Evolutionary conservation across 345 rosid species (phyloP).

Genomic region (Syzygium grande): DNA sequence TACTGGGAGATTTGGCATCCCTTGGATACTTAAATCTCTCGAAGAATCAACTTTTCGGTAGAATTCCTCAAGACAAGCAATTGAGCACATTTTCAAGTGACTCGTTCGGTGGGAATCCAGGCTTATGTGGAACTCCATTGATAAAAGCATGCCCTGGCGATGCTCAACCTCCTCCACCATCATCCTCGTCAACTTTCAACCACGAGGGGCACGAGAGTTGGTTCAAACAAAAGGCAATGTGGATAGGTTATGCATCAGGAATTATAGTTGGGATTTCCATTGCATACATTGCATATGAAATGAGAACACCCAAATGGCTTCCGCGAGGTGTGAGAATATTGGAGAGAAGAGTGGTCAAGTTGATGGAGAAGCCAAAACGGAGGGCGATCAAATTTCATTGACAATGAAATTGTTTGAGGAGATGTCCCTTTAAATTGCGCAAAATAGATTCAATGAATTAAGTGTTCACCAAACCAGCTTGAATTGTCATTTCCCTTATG

Average conservation of each 20-base stretch:
- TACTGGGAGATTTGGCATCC: not conserved
- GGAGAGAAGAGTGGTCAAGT: not conserved
- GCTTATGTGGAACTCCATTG: not conserved
- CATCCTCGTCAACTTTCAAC: not conserved
- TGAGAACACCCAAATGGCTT: rapidly evolving
- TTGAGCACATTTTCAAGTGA: not conserved
- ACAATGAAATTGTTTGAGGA: not conserved
- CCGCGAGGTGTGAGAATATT: rapidly evolving
- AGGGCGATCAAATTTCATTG: not conserved
- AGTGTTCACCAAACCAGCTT: not conserved
- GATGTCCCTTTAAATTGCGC: not conserved
- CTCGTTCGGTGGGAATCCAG: not conserved
- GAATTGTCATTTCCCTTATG: not conserved
- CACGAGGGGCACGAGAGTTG: not conserved
- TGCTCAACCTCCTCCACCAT: not conserved
- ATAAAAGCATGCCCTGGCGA: not conserved
- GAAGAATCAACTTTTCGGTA: not conserved
- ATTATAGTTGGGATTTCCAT: not conserved
- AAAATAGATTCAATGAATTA: not conserved
- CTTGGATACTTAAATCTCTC: not conserved
- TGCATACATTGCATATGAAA: not conserved
- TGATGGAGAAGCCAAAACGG: not conserved
- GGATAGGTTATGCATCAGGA: not conserved
- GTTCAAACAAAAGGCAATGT: not conserved
- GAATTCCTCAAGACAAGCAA: not conserved